These are phyloP conservation scores for Pisolithus orientalis DNA, from an alignment of 768 basidiomycete genomes.

Conservation along the genomic window DNA sequence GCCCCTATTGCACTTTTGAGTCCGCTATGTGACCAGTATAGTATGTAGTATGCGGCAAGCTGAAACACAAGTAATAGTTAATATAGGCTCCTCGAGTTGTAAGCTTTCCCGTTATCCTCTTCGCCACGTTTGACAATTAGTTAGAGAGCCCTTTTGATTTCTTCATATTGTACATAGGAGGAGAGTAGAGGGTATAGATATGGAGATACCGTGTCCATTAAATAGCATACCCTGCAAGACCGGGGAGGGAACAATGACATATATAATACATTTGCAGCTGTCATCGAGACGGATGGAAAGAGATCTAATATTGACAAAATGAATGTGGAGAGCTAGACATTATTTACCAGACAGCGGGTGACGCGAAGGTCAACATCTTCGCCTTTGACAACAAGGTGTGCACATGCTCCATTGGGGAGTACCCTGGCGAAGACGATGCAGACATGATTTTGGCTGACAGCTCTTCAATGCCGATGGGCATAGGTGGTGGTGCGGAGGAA, in stretches of 20 bases:
- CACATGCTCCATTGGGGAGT: constrained; percentile 18
- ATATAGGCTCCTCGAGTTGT: no score
- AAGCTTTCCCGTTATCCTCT: no score
- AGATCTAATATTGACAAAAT: constrained; percentile 18
- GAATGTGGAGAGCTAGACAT: constrained; percentile 11
- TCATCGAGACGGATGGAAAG: constrained; percentile 24
- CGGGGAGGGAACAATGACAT: background rate
- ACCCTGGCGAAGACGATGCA: no score
- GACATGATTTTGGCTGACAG: no score
- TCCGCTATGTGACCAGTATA: no score
- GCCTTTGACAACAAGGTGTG: constrained; percentile 36
- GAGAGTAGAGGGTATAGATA: constrained; percentile 28
- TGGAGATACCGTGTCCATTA: background rate
- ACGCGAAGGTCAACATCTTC: constrained; percentile 62
- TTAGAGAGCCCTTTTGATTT: constrained; percentile 17
- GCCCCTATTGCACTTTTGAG: no score
- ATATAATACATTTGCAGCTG: constrained; percentile 18
- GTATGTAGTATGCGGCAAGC: no score
- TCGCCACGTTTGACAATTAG: background rate
- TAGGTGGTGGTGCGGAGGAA: constrained; percentile 56
- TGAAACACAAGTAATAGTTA: no score
- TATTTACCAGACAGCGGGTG: constrained; percentile 56
- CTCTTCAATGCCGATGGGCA: constrained; percentile 50
- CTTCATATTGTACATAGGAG: constrained; percentile 24
- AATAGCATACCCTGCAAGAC: no score